Base-by-base conservation (phyloP, 2,329 filamentous ascomycete genomes). In the Ophiosphaerella korrae region DNA sequence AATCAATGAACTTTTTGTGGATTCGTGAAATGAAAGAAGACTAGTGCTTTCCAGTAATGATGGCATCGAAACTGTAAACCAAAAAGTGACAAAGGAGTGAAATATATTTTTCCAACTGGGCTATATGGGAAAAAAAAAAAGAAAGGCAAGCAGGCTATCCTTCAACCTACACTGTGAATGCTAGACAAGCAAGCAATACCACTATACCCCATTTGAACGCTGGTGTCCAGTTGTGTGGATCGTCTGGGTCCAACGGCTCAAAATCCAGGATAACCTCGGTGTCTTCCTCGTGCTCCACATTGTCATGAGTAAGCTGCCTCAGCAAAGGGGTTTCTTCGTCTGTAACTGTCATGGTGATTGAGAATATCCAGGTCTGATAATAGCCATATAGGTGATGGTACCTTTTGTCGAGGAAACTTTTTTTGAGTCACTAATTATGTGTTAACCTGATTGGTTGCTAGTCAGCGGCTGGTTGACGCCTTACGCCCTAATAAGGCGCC, bases 181-280 rank as follows among this genome's bases (percentile, higher is more conserved):
- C 68, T 61, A 68, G 68, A 13, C 58, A 60, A 14, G 70, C 68
- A 31, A 74, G 61, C 33, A 74, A 47, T 26, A 63, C 52, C 11
- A 73, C 70, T 45, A 72, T 66, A 18, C 52, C 55, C 66, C 67
- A 71, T 46, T 69, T 72, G 37, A 67, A 72, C 13, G 49, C 53
- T 16, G 47, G 14, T 2, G 63, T 56, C 71, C 71, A 74, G 36
- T 73, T 60, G 34, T 57, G 51, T 5, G 70, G 70, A 41, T 71
- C 60, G 31, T 71, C 66, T 43, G 51, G 50, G 48, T 72, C 68
- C 32, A 61, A 51, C 18, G 57, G 54, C 18, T 71, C 63, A 44
- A 73, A 73, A 38, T 68, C 66, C 13, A 66, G 49, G 12, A 61
- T 64, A 29, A 55, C 51, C 42, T 62, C 59, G 24, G 60, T 53